Evolutionary conservation across 2,329 filamentous ascomycete genomes (phyloP), one percentile per base, ranked within the genome.

Genomic region (Exophiala phaeomuriformis): DNA sequence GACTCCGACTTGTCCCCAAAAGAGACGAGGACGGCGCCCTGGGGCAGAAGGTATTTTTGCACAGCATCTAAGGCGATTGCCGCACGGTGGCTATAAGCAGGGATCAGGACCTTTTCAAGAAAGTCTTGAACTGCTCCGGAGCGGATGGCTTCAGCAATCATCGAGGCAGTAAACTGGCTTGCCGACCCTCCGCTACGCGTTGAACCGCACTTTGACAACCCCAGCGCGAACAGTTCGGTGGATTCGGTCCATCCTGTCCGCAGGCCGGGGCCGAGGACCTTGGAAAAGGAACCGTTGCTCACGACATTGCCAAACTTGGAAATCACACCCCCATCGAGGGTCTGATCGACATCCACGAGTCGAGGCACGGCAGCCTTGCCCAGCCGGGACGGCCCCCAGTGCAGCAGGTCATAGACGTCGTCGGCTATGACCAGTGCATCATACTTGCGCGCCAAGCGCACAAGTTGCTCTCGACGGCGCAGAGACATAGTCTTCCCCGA

Each of bases 351-450:
- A 66, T 95, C 89, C 27, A 87, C 81, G 1, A 95, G 73, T 1
- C 89, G 81, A 2, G 89, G 88, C 5, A 89, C 57, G 33, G 68
- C 63, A 4, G 78, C 74, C 59, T 68, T 73, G 32, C 68, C 68
- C 40, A 59, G 53, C 3, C 29, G 9, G 9, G 70, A 64, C 2
- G 81, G 78, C 44, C 52, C 39, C 88, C 89, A 96, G 66, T 90
- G 86, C 3, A 97, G 75, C 59, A 90, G 85, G 67, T 97, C 91
- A 67, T 97, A 97, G 6, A 97, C 90, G 67, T 97, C 91, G 71
- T 97, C 91, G 48, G 81, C 81, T 32, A 95, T 77, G 52, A 96
- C 70, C n/a, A 96, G 77, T 4, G 87, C 88, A 67, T 96, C 83
- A 66, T 85, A 81, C 52, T 82, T 75, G 51, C 91, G 79, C 0